Base-by-base conservation (phyloP, 441 rosid species). In the Populus hybrid region DNA sequence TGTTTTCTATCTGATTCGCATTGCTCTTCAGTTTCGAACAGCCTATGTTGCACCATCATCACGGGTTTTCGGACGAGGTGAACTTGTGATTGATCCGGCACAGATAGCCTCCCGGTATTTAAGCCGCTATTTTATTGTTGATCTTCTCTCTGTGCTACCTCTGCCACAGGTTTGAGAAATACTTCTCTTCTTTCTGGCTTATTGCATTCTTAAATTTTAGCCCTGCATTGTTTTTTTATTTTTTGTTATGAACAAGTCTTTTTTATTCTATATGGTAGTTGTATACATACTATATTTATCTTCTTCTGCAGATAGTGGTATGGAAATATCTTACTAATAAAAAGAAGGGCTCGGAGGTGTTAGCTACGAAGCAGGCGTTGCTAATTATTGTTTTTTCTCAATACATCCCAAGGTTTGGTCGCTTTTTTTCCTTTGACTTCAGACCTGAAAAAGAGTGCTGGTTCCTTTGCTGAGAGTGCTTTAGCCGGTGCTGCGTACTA, bases 1-100 rank as follows among this genome's bases (percentile, higher is more conserved):
- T 69, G 85, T 76, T 53, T 91, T 95, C 80, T 91, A 92, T 83
- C 86, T 92, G 31, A 75, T 89, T 68, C 88, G 97, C 12, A 89
- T 95, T 89, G 90, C 88, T 74, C 89, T 95, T 74, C 99, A 95
- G 84, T 95, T 95, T 76, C 89, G 95, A 7, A 95, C 97, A 33
- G 99, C 99, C n/a, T 95, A 86, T 77, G 89, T 93, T 75, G 99
- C 99, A 26, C 98, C 98, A 24, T 94, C 98, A 1, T 94, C 99
- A 3, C 86, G 99, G 59, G 99, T 93, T 16, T 95, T 95, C 68
- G 99, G 98, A 45, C 88, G 99, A n/a, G 99, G 99, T 73, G 99
- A 95, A 83, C 98, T 95, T 73, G 99, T 95, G 21, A 94, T 93
- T 23, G 98, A 93, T 84, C 86, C 97, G 78, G 91, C 90, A 66